These are phyloP conservation scores for Didymosphaeria variabile DNA, from an alignment of 2,329 filamentous ascomycete species.

Conservation along the genomic window DNA sequence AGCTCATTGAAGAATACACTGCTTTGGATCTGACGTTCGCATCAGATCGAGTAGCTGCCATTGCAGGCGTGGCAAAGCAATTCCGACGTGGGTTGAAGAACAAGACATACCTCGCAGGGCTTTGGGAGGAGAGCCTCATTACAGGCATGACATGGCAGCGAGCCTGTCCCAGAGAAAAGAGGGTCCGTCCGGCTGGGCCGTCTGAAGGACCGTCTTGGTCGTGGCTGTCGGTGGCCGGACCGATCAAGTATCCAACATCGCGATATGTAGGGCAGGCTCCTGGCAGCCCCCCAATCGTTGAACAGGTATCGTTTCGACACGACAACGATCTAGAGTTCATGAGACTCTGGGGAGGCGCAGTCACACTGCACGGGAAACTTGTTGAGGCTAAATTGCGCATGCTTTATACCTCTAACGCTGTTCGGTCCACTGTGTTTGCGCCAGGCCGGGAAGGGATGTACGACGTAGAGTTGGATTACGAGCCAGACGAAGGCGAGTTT, in stretches of 20 bases:
- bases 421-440: neutral
- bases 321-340: neutral
- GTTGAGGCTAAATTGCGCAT: neutral
- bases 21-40: neutral
- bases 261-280: neutral
- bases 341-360: neutral
- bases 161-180: neutral
- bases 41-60: neutral
- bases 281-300: neutral
- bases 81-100: neutral
- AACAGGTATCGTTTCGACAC: neutral
- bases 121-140: neutral
- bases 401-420: neutral
- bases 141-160: neutral
- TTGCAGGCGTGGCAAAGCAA: neutral
- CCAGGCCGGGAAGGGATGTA: neutral
- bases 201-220: neutral
- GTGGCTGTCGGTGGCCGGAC: neutral
- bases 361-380: neutral
- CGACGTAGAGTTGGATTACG: neutral
- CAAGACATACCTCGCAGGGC: neutral
- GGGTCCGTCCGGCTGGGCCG: neutral
- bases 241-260: neutral
- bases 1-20: neutral
- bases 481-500: neutral